These are phyloP conservation scores for Cephalotrichum gorgonifer DNA, from an alignment of 2,329 filamentous ascomycete species.

Conservation along the genomic window DNA sequence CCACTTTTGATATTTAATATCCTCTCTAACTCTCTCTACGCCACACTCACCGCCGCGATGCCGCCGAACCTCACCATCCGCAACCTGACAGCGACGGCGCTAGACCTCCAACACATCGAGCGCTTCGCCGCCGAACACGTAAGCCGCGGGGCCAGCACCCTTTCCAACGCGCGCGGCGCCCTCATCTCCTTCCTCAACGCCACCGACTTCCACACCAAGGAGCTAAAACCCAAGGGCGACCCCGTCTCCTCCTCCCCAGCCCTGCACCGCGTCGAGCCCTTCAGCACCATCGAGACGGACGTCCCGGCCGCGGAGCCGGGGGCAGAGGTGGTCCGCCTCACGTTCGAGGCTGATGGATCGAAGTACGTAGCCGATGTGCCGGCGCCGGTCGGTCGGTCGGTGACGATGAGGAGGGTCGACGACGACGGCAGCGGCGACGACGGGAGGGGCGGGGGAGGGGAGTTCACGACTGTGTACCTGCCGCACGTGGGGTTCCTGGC, in stretches of 20 bases:
- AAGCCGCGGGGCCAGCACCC: constrained; percentile 28
- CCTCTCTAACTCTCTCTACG: not conserved
- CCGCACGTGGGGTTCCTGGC: constrained; percentile 42
- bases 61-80: constrained; percentile 57
- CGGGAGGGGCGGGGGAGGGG: constrained; percentile 35
- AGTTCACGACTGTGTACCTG: constrained; percentile 59
- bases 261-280: constrained; percentile 55
- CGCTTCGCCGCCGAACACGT: constrained; percentile 49
- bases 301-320: constrained; percentile 48
- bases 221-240: constrained; percentile 37
- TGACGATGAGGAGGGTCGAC: constrained; percentile 47
- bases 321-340: constrained; percentile 62
- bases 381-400: constrained; percentile 47
- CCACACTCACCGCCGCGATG: constrained; percentile 5
- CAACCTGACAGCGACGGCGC: constrained; percentile 66
- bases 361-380: constrained; percentile 66
- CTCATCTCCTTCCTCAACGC: constrained; percentile 34
- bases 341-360: constrained; percentile 51
- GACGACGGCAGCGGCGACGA: too few species aligned
- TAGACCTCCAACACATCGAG: constrained; percentile 65
- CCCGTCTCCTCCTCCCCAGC: constrained; percentile 53
- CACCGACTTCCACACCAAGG: constrained; percentile 20
- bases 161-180: constrained; percentile 32
- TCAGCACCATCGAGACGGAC: constrained; percentile 48
- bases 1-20: not conserved